Evolutionary conservation across 2,329 filamentous ascomycete genomes (phyloP).

Genomic region (Fusarium euwallaceae): DNA sequence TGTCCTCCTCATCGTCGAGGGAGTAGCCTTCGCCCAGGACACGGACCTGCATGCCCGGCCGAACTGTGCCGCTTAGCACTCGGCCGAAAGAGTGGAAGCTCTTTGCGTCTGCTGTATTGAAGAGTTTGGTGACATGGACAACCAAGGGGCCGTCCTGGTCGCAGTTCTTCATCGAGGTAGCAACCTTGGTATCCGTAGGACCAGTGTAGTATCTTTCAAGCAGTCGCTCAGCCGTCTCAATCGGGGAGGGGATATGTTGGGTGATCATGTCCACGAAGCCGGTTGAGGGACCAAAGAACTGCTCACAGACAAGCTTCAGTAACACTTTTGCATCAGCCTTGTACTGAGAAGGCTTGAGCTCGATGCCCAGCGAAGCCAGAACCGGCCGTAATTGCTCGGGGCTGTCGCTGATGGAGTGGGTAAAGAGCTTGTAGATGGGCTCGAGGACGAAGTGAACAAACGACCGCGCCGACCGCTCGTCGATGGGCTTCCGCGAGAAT

Average conservation of each 20-base stretch:
- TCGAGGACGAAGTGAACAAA: slow-evolving; percentile 97
- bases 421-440: slow-evolving; percentile 97
- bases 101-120: slow-evolving; percentile 90
- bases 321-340: slow-evolving; percentile 88
- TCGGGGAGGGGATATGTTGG: slow-evolving; percentile 88
- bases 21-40: slow-evolving; percentile 97
- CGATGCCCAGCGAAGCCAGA: slow-evolving; percentile 83
- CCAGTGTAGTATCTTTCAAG: slow-evolving; percentile 93
- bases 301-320: slow-evolving; percentile 89
- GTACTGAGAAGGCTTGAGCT: slow-evolving; percentile 91
- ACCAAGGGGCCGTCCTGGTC: slow-evolving; percentile 91
- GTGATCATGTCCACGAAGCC: slow-evolving; percentile 98
- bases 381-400: slow-evolving; percentile 86
- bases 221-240: slow-evolving; percentile 80
- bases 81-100: slow-evolving; percentile 91
- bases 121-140: slow-evolving; percentile 93
- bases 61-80: slow-evolving; percentile 91
- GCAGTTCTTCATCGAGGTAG: slow-evolving; percentile 82
- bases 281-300: slow-evolving; percentile 91
- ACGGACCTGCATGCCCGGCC: slow-evolving; percentile 84
- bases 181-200: slow-evolving; percentile 84
- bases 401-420: slow-evolving; percentile 92
- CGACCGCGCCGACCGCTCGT: slow-evolving; percentile 83
- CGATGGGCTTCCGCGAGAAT: slow-evolving; percentile 88
- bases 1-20: slow-evolving; percentile 97